Evolutionary conservation across 176 grass and related monocot species (phyloP).

Genomic region (Ampelocalamus luodianensis): DNA sequence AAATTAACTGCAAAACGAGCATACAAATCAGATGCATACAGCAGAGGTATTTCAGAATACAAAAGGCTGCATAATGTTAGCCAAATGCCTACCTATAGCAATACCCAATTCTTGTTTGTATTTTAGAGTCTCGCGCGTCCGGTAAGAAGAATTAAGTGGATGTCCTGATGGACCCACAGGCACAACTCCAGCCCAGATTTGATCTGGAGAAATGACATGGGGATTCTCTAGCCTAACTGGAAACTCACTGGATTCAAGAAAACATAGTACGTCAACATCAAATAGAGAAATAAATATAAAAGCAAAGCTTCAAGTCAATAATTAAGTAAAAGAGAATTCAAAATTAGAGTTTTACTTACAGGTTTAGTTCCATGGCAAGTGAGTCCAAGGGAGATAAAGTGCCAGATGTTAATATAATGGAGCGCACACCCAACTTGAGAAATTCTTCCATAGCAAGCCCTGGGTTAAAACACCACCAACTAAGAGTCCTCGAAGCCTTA

Average conservation of each 20-base stretch:
- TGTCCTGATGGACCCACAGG: constrained; percentile 87
- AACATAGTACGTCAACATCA: constrained; percentile 39
- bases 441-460: constrained; percentile 96
- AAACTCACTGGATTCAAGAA: constrained; percentile 72
- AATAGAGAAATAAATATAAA: constrained; percentile 36
- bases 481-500: constrained; percentile 80
- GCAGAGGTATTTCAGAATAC: constrained; percentile 38
- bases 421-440: constrained; percentile 75
- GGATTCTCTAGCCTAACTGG: constrained; percentile 96
- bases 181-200: constrained; percentile 92
- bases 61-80: constrained; percentile 36
- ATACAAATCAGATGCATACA: constrained; percentile 14
- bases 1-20: constrained; percentile 80
- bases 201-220: constrained; percentile 89
- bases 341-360: constrained; percentile 61
- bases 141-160: constrained; percentile 92
- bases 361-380: constrained; percentile 91
- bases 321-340: constrained; percentile 39
- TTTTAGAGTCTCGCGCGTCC: constrained; percentile 74
- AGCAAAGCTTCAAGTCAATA: constrained; percentile 25
- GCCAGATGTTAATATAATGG: constrained; percentile 97
- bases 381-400: constrained; percentile 96
- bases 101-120: constrained; percentile 97
- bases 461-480: constrained; percentile 99
- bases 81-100: constrained; percentile 67